Conservation (phyloP, 2,329 filamentous ascomycete species). For the Cercospora sp. region DNA sequence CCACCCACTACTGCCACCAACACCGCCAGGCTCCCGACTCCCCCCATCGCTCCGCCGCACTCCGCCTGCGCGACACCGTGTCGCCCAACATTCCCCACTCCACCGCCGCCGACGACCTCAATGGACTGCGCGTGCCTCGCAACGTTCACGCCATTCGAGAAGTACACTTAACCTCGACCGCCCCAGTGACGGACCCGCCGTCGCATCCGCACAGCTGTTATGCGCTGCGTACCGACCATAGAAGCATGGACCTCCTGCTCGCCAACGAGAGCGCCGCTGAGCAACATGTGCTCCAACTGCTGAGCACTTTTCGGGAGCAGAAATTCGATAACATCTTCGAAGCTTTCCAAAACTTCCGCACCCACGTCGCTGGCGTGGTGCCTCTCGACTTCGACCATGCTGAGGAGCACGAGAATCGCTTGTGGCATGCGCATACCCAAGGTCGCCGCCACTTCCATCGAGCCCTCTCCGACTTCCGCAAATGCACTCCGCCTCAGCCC, state of each 20-base stretch:
- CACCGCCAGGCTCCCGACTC: background rate
- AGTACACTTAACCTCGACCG: conserved; percentile 57
- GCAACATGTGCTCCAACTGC: conserved; percentile 32
- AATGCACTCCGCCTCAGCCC: conserved; percentile 54
- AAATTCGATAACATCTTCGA: conserved; percentile 29
- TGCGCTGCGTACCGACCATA: conserved; percentile 29
- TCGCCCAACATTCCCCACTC: conserved; percentile 12
- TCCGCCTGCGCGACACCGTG: background rate
- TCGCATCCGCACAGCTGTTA: conserved; percentile 29
- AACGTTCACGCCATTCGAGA: conserved; percentile 46
- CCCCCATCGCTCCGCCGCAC: background rate
- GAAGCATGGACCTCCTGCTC: conserved; percentile 39
- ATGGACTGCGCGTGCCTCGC: conserved; percentile 58
- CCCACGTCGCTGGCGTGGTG: conserved; percentile 69
- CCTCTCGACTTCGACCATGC: conserved; percentile 69
- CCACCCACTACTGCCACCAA: background rate
- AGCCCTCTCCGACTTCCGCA: conserved; percentile 57
- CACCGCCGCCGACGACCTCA: conserved; percentile 34
- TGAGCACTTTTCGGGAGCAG: conserved; percentile 30
- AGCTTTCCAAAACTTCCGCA: conserved; percentile 56
- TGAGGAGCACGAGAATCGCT: conserved; percentile 65
- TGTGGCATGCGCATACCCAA: conserved; percentile 78
- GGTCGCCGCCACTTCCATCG: conserved; percentile 79
- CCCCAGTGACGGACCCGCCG: conserved; percentile 16
- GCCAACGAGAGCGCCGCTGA: conserved; percentile 34